These are phyloP conservation scores for Fusarium caatingaense DNA, from an alignment of 2,329 filamentous ascomycete genomes.

Conservation along the genomic window DNA sequence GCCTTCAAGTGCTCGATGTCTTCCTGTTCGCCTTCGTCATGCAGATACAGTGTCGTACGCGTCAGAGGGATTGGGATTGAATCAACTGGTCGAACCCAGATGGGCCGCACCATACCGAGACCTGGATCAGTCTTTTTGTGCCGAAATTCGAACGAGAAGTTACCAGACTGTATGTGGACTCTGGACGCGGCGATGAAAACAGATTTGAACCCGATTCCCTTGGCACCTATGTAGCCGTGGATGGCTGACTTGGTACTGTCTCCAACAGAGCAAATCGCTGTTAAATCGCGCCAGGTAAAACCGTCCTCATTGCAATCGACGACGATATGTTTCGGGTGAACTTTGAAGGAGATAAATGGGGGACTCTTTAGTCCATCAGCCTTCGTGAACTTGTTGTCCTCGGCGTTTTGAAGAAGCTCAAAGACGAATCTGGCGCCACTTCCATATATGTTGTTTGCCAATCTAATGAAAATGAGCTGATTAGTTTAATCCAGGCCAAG, in stretches of 20 bases:
- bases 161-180: neutral
- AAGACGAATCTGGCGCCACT: constrained; percentile 36
- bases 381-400: constrained; percentile 26
- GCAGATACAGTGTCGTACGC: constrained; percentile 25
- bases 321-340: constrained; percentile 22
- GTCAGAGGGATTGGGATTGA: constrained; percentile 8
- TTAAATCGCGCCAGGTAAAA: constrained; percentile 7
- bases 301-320: constrained; percentile 40
- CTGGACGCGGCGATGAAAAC: neutral
- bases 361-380: rapidly evolving
- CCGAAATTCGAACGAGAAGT: neutral
- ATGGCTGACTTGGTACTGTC: constrained; percentile 13
- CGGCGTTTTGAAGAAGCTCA: constrained; percentile 39
- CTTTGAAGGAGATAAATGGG: constrained; percentile 29
- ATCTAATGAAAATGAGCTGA: too few species aligned
- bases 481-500: rapidly evolving
- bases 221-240: neutral
- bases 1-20: constrained; percentile 6
- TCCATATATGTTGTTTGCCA: constrained; percentile 33
- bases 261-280: constrained; percentile 33
- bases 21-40: constrained; percentile 12
- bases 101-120: constrained; percentile 15
- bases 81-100: constrained; percentile 14
- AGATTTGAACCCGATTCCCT: neutral
- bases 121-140: constrained; percentile 24